Conservation (phyloP, 495 filamentous ascomycete species). For the Aspergillus egyptiacus region DNA sequence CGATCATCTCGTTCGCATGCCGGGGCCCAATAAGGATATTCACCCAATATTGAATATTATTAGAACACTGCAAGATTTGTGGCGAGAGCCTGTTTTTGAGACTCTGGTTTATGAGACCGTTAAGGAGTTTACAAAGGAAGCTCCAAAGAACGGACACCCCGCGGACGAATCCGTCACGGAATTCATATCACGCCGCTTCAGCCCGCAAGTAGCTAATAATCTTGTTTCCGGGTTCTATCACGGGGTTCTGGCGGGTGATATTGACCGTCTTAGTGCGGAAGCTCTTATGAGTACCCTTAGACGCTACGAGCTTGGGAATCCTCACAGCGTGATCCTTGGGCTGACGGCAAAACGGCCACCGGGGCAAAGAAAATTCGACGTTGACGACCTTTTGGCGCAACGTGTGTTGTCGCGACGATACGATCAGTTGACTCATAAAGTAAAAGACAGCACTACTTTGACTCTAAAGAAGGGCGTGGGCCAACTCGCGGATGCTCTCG, state of each 20-base stretch:
- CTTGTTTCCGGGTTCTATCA: constrained; percentile 73
- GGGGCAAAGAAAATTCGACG: too few species aligned
- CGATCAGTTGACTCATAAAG: too few species aligned
- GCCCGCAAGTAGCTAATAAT: constrained; percentile 60
- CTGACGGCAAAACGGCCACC: too few species aligned
- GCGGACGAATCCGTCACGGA: constrained; percentile 67
- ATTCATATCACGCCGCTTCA: constrained; percentile 56
- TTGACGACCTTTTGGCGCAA: constrained; percentile 32
- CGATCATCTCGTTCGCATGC: constrained; percentile 73
- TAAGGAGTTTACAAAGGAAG: constrained; percentile 32
- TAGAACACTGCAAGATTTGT: constrained; percentile 24
- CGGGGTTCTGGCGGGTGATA: constrained; percentile 92
- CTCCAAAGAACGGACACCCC: constrained; percentile 13
- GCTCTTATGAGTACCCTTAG: constrained; percentile 52
- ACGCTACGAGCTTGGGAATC: constrained; percentile 47
- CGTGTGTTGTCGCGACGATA: too few species aligned
- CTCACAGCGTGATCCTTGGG: too few species aligned
- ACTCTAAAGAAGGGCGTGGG: constrained; percentile 35
- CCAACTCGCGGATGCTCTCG: constrained; percentile 31
- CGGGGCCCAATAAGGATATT: constrained; percentile 32
- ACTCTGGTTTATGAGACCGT: constrained; percentile 37
- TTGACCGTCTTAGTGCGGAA: constrained; percentile 68
- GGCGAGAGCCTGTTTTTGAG: constrained; percentile 60
- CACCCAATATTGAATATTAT: constrained; percentile 23
- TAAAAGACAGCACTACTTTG: constrained; percentile 47